Base-by-base conservation (phyloP, 495 filamentous ascomycete species). In the Neurospora tetraspora region DNA sequence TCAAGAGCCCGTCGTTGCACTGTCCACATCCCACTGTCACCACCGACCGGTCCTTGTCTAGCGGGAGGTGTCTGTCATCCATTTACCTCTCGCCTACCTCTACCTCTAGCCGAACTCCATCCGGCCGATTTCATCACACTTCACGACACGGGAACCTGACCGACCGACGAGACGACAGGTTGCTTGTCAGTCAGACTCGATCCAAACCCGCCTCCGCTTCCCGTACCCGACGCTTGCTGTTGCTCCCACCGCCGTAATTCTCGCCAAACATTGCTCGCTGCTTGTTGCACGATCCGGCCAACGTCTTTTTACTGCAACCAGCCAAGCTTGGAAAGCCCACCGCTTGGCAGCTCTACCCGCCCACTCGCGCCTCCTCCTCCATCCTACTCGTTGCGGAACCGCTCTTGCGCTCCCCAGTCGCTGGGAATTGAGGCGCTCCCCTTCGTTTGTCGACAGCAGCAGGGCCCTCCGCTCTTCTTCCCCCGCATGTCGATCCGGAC, bases 401-500 rank as follows among this genome's bases (percentile, higher is more conserved):
- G 53, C 53, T 31, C 11, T 31, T 42, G 38, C 40, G 36, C 38
- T 70, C 45, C 45, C 36, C 31, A 18, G 39, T 53, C 23, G 39
- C 45, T 47, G 70, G 23, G 53, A 31, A 61, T 31, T 8, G 53
- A 61, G 12, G 53, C 53, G 23, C 53, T 53, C 23, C 39, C 20
- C 70, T 27, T 23, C 39, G 43, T 36, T 69, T 38, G 70, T 39
- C 34, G 53, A 59, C 68, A 69, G 1, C 45, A 45, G 53, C 71
- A 43, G 27, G 68, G 61, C 23, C 20, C 68, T 69, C 68, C 70
- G 10, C 71, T 42, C 37, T 71, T 20, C 71, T 34, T 5, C 53
- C 20, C 39, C 68, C 45, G 70, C 72, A 73, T 73, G 74, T 71
- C 71, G 73, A 34, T 20, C 71, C 73, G 70, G 71, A 73, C 53